These are phyloP conservation scores for Cetraspora pellucida DNA, from an alignment of 192 early-diverging fungal species.

Conservation along the genomic window DNA sequence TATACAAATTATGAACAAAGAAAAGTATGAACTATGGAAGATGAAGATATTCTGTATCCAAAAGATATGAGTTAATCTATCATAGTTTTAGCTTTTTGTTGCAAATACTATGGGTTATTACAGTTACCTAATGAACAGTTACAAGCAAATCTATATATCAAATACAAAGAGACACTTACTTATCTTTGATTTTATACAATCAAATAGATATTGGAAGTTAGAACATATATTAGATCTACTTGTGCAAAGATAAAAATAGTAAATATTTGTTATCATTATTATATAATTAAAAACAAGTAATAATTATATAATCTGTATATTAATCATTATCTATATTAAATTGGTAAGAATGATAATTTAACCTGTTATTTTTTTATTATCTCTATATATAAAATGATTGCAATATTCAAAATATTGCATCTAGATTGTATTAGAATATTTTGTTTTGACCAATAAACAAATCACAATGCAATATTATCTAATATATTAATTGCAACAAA, in stretches of 20 bases:
- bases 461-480: slow-evolving; percentile 33
- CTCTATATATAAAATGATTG: too few relatives aligned
- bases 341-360: too few relatives aligned
- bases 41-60: slow-evolving; percentile 16
- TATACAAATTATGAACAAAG: slow-evolving; percentile 30
- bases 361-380: too few relatives aligned
- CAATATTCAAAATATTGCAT: slow-evolving; percentile 35
- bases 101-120: slow-evolving; percentile 23
- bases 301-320: too few relatives aligned
- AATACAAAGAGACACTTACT: neutral
- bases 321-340: too few relatives aligned
- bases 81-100: slow-evolving; percentile 33
- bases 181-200: neutral
- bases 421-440: slow-evolving; percentile 34
- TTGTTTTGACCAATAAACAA: slow-evolving; percentile 39
- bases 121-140: slow-evolving; percentile 18
- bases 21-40: slow-evolving; percentile 15
- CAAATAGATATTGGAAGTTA: neutral
- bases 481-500: slow-evolving; percentile 37
- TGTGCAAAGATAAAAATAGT: too few relatives aligned
- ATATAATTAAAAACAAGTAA: too few relatives aligned
- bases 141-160: neutral
- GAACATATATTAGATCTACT: slow-evolving; percentile 5
- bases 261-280: too few relatives aligned
- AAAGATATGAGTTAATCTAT: slow-evolving; percentile 28